Conservation (phyloP, 1,139 yeast genomes). For the Diutina neorugosa region DNA sequence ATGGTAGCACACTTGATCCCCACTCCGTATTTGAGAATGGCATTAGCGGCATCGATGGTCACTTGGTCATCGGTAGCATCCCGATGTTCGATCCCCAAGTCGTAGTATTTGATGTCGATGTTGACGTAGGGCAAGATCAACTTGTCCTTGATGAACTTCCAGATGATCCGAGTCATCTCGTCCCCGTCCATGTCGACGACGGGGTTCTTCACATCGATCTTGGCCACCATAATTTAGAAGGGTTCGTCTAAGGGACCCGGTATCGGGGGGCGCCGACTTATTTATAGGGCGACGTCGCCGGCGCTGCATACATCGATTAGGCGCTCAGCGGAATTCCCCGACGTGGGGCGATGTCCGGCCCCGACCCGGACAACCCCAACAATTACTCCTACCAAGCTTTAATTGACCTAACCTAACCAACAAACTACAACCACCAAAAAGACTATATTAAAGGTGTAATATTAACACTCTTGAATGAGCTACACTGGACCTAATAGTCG, state of each 20-base stretch:
- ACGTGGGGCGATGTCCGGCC: not conserved
- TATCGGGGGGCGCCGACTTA: not conserved
- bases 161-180: conserved; percentile 88
- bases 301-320: too few relatives aligned
- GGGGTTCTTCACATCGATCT: conserved; percentile 77
- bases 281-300: not conserved
- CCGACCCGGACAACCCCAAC: too few relatives aligned
- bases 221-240: conserved; percentile 14
- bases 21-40: conserved; percentile 78
- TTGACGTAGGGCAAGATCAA: conserved; percentile 77
- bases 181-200: conserved; percentile 95
- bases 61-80: conserved; percentile 83
- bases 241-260: not conserved
- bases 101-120: conserved; percentile 84
- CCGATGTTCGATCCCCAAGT: conserved; percentile 73
- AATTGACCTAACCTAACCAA: too few relatives aligned
- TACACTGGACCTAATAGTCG: not conserved
- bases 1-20: conserved; percentile 97
- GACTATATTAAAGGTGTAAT: too few relatives aligned
- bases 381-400: too few relatives aligned
- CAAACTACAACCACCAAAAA: too few relatives aligned
- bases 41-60: conserved; percentile 82
- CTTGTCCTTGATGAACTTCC: conserved; percentile 75
- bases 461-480: not conserved
- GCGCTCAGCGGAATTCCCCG: not conserved